Conservation (phyloP, 2,329 filamentous ascomycete genomes). For the Chaetomium sp. region DNA sequence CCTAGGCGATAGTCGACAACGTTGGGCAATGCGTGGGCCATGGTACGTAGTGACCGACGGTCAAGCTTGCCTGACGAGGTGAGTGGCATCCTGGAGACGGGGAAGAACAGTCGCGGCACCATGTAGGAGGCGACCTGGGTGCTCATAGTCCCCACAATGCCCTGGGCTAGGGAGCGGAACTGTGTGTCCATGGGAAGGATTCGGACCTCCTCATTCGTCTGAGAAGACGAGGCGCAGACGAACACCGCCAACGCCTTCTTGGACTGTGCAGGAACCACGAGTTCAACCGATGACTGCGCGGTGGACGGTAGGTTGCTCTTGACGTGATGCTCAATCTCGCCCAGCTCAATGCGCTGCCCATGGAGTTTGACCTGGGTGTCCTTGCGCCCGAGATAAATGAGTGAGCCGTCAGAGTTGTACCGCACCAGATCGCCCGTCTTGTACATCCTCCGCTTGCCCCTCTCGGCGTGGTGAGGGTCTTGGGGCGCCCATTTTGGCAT, state of each 20-base stretch:
- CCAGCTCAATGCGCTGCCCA: slow-evolving; percentile 54
- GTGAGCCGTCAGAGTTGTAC: slow-evolving; percentile 40
- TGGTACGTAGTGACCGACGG: slow-evolving; percentile 26
- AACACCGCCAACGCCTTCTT: slow-evolving; percentile 27
- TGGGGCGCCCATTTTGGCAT: slow-evolving; percentile 45
- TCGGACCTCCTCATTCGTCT: slow-evolving; percentile 33
- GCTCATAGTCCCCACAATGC: slow-evolving; percentile 31
- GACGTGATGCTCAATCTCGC: slow-evolving; percentile 39
- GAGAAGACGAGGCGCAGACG: slow-evolving; percentile 24
- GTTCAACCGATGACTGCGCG: slow-evolving; percentile 50
- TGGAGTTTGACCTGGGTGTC: slow-evolving; percentile 59
- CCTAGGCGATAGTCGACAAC: slow-evolving; percentile 32
- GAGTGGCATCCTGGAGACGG: slow-evolving; percentile 36
- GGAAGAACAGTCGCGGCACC: slow-evolving; percentile 34
- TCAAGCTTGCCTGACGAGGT: slow-evolving; percentile 35
- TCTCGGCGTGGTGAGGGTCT: slow-evolving; percentile 57
- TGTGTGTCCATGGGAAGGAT: slow-evolving; percentile 27
- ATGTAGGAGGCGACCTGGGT: slow-evolving; percentile 37
- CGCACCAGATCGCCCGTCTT: slow-evolving; percentile 49
- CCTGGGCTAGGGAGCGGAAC: slow-evolving; percentile 19
- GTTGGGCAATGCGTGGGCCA: slow-evolving; percentile 21
- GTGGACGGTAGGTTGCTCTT: slow-evolving; percentile 43
- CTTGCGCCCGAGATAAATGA: slow-evolving; percentile 51
- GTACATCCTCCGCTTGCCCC: slow-evolving; percentile 47
- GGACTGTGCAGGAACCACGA: slow-evolving; percentile 47